Conservation (phyloP, 805 yeast genomes). For the Suhomyces canberraensis region DNA sequence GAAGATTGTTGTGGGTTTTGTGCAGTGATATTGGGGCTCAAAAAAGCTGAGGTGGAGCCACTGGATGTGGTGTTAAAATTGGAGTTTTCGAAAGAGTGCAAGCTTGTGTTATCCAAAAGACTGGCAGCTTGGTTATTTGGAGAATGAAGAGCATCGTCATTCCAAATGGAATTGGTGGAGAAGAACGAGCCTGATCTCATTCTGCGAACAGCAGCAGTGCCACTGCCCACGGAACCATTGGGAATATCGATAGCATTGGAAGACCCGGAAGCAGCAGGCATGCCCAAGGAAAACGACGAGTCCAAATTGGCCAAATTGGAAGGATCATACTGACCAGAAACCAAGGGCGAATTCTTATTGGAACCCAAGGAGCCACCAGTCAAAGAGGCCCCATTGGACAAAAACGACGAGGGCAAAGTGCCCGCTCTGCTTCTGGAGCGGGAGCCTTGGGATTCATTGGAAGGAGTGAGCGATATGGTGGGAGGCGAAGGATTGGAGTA, state of each 20-base stretch:
- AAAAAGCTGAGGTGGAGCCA: conserved; percentile 15
- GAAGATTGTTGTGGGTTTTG: conserved; percentile 9
- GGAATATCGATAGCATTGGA: conserved; percentile 19
- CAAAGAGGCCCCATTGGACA: conserved; percentile 11
- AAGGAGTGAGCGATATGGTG: conserved; percentile 27
- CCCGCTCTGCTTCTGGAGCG: conserved; percentile 69
- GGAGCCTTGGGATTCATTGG: conserved; percentile 16
- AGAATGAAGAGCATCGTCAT: conserved; percentile 37
- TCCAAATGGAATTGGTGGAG: conserved; percentile 55
- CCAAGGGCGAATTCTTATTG: conserved; percentile 6
- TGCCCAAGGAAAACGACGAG: conserved; percentile 16
- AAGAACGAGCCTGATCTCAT: conserved; percentile 57
- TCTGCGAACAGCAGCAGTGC: conserved; percentile 27
- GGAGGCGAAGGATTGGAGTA: conserved; percentile 28
- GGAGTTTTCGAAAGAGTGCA: conserved; percentile 13
- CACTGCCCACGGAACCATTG: conserved; percentile 14
- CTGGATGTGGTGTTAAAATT: conserved; percentile 6
- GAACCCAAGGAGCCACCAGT: conserved; percentile 4
- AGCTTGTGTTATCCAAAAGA: conserved; percentile 15
- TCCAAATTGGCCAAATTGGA: conserved; percentile 11
- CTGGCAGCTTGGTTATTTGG: conserved; percentile 11
- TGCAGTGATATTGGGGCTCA: conserved; percentile 19
- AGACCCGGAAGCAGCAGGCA: conserved; percentile 9
- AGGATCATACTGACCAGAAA: conserved; percentile 4
- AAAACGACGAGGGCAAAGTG: conserved; percentile 66